phyloP scores from a whole-genome alignment of 331 rosid species.

The Malus hybrid region DNA sequence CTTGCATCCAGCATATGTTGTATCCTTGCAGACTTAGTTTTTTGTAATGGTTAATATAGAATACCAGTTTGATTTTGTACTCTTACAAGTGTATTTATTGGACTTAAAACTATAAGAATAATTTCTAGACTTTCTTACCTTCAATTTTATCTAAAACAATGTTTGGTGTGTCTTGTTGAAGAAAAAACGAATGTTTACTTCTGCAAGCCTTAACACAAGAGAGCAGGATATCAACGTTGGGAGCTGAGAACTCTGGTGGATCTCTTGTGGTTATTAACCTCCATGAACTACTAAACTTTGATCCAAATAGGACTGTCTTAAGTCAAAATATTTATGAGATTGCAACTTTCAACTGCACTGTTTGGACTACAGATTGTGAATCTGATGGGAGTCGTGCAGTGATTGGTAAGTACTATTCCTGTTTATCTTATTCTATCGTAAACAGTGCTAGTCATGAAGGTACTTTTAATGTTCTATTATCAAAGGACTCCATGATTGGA shows the following conservation, averaged over 20 bases:
- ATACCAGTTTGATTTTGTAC: neutral
- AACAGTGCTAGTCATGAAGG: neutral
- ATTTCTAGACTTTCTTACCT: neutral
- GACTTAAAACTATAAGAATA: neutral
- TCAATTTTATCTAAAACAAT: neutral
- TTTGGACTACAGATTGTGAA: constrained; percentile 80
- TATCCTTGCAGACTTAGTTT: constrained; percentile 46
- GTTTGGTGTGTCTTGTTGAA: neutral
- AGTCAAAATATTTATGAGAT: constrained; percentile 43
- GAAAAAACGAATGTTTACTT: neutral
- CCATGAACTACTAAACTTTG: constrained; percentile 47
- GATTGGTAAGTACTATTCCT: constrained; percentile 46
- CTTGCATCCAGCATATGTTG: constrained; percentile 43
- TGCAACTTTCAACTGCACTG: constrained; percentile 56
- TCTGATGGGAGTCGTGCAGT: constrained; percentile 49
- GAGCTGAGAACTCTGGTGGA: constrained; percentile 69
- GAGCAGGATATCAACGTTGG: constrained; percentile 66
- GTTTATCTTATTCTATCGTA: neutral
- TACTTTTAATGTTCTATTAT: neutral
- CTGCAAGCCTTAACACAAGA: constrained; percentile 43
- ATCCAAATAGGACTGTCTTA: constrained; percentile 24
- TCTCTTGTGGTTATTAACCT: constrained; percentile 50
- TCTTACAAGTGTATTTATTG: neutral
- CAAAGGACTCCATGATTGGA: neutral
- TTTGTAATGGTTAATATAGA: neutral